phyloP scores from a whole-genome alignment of 306 rosid genomes.

The Vigna reflexopilosa region DNA sequence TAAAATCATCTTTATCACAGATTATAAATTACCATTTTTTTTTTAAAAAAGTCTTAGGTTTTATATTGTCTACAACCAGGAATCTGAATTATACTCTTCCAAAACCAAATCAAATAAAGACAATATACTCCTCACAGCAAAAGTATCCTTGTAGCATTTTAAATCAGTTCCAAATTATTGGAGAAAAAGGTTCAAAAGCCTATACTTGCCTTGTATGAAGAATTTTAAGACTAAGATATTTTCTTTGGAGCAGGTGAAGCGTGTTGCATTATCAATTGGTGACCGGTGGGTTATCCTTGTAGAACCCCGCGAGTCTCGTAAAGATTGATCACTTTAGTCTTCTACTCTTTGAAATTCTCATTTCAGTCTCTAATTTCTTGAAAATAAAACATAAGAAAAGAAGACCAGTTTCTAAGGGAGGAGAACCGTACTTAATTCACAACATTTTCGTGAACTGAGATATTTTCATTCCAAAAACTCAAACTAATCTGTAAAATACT shows the following conservation, averaged over 20 bases:
- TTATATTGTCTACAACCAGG: not conserved
- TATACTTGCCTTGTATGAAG: too few species aligned
- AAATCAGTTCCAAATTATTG: not conserved
- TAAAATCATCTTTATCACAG: not conserved
- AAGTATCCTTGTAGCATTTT: not conserved
- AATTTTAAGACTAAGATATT: conserved; percentile 15
- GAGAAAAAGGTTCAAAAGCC: not conserved
- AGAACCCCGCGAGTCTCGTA: not conserved
- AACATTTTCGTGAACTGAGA: not conserved
- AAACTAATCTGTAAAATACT: not conserved
- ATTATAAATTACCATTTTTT: not conserved
- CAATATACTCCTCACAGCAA: not conserved
- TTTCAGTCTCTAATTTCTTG: not conserved
- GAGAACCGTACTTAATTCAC: not conserved
- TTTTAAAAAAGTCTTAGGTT: not conserved
- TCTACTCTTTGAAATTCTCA: not conserved
- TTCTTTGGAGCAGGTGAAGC: not conserved
- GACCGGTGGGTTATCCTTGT: not conserved
- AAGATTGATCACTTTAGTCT: not conserved
- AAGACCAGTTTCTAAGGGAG: not conserved
- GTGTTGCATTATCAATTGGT: not conserved
- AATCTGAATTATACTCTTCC: not conserved
- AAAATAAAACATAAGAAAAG: not conserved
- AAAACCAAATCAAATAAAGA: not conserved
- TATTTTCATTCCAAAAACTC: too few species aligned